Base-by-base conservation (phyloP, 768 basidiomycete species). In the Cantharellus anzutake region DNA sequence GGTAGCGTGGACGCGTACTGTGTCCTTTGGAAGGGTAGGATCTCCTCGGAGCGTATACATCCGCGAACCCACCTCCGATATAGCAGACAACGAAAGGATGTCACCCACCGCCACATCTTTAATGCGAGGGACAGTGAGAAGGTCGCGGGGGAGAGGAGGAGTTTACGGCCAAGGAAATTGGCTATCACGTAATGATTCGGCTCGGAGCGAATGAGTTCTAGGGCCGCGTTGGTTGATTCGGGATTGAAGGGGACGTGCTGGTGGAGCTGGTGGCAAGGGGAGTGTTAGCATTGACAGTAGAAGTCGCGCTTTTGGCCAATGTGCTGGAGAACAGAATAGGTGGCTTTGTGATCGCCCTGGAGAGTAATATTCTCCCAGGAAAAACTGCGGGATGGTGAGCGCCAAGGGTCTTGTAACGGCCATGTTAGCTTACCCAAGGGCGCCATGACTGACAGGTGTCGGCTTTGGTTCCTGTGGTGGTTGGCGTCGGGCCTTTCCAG, bases 41-140 rank as follows among this genome's bases (percentile, higher is more conserved):
- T 80, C 79, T 51, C 88, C 82, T 60, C 88, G 83, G 39, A 99
- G 75, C 38, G 90, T 91, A 73, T 84, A 97, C 70, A 97, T 92
- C 65, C 93, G 82, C 56, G 92, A 93, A 64, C 96, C 96, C 56
- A 98, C 79, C 71, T 98, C 94, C 67, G 93, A 82, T 60, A 99
- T 84, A 65, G 91, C 76, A 64, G 86, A 83, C 56, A 99, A 79
- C 3, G 76, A 72, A 59, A 98, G 77, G 51, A 84, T 75, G 67
- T 94, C 87, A 35, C 96, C 96, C 59, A 96, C 86, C 51, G 78
- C 76, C 62, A 85, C 81, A 67, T 86, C 83, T 66, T 84, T 86
- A 56, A 99, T 80, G 59, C 83, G 84, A 3, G 94, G 93, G 2
- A 99, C 82, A 60, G 96, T 98, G 68, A 99, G 82, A 65, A 93